Evolutionary conservation across 148 eudicot genomes (phyloP).

Genomic region (Hydrangea macrophylla): DNA sequence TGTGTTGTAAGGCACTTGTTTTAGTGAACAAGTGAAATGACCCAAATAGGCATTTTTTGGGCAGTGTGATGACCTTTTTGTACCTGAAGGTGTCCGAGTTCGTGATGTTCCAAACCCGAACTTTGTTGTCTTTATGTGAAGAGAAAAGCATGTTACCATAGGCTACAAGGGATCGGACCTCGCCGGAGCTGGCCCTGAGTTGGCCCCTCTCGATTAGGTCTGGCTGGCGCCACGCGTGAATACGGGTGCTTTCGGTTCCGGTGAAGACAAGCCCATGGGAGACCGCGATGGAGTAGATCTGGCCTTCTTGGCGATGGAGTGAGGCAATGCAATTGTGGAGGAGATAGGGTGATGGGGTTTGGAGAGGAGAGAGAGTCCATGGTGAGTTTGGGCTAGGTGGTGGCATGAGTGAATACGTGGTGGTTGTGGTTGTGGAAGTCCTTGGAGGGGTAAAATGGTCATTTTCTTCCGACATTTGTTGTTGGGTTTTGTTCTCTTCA

Average conservation of each 20-base stretch:
- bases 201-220: constrained; percentile 43
- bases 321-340: constrained; percentile 50
- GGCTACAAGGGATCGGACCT: constrained; percentile 39
- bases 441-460: constrained; percentile 21
- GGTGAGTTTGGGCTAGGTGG: constrained; percentile 42
- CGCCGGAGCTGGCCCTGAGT: constrained; percentile 31
- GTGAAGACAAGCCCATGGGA: constrained; percentile 30
- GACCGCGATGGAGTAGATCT: constrained; percentile 36
- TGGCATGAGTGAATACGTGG: constrained; percentile 20
- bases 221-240: constrained; percentile 47
- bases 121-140: constrained; percentile 39
- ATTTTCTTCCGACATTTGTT: constrained; percentile 10
- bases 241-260: constrained; percentile 38
- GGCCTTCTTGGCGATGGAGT: constrained; percentile 46
- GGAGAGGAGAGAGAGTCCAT: constrained; percentile 51
- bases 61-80: constrained; percentile 35
- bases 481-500: constrained; percentile 18
- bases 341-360: constrained; percentile 36
- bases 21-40: constrained; percentile 13
- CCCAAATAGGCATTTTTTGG: constrained; percentile 16
- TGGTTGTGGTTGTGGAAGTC: constrained; percentile 3
- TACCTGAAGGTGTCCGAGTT: constrained; percentile 24
- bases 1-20: too few species aligned
- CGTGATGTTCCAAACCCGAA: constrained; percentile 35
- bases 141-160: constrained; percentile 42